phyloP scores from a whole-genome alignment of 345 rosid species.

The Rhizophora mangle region DNA sequence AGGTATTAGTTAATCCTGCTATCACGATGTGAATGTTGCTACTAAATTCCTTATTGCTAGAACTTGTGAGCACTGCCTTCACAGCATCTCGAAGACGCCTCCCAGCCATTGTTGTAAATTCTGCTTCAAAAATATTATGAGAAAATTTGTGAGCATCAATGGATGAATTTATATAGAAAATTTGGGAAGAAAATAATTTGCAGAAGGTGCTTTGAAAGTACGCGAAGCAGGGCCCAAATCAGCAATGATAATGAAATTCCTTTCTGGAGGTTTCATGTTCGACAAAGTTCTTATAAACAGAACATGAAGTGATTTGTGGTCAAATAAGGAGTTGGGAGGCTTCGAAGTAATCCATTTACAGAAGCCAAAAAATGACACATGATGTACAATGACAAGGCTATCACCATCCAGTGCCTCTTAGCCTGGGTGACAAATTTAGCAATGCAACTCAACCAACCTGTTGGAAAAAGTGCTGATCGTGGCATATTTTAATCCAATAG shows the following conservation, averaged over 20 bases:
- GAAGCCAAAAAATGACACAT: not conserved
- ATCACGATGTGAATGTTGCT: constrained; percentile 67
- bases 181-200: not conserved
- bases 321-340: too few species aligned
- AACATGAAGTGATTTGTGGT: too few species aligned
- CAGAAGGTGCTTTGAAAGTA: not conserved
- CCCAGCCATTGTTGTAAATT: constrained; percentile 99
- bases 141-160: not conserved
- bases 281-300: too few species aligned
- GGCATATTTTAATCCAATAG: constrained; percentile 1
- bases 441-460: not conserved
- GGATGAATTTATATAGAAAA: not conserved
- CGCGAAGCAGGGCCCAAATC: not conserved
- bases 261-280: not conserved
- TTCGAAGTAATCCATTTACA: too few species aligned
- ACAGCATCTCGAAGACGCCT: constrained; percentile 98
- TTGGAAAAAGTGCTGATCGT: not conserved
- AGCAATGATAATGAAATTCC: not conserved
- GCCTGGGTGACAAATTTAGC: not conserved
- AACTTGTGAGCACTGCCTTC: constrained; percentile 54
- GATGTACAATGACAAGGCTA: not conserved
- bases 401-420: not conserved
- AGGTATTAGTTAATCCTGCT: constrained; percentile 92
- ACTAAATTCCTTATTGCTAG: constrained; percentile 38
- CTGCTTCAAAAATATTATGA: constrained; percentile 38